Percentiles rank a stretch among this genome's conserved stretches.
These are phyloP conservation scores for Ceratocystis alfenasii DNA, from an alignment of 2,329 filamentous ascomycete species.

Conservation along the genomic window DNA sequence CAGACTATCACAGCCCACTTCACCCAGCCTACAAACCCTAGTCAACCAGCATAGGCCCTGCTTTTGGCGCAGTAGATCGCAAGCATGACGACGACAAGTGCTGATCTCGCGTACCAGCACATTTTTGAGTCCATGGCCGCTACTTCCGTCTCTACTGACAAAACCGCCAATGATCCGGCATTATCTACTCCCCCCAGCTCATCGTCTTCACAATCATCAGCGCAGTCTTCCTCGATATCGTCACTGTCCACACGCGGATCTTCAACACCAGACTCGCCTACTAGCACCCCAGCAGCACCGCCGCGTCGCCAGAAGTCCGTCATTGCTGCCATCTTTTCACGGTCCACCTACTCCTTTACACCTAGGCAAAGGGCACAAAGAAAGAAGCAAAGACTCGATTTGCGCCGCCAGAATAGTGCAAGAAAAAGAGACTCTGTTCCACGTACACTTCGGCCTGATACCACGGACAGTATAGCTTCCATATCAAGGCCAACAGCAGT, in stretches of 20 bases:
- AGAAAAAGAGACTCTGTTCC: neutral
- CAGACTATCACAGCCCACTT: neutral
- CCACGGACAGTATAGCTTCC: neutral
- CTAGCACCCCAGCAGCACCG: slow-evolving; percentile 11
- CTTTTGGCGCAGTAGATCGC: slow-evolving; percentile 8
- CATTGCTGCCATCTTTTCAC: slow-evolving; percentile 20
- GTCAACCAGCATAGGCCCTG: neutral
- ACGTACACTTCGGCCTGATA: neutral
- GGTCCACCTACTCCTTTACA: slow-evolving; percentile 13
- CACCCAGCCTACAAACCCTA: neutral
- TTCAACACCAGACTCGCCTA: slow-evolving; percentile 12
- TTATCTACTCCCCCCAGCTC: slow-evolving; percentile 4
- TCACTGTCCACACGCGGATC: slow-evolving; percentile 13
- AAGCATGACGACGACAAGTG: slow-evolving; percentile 17
- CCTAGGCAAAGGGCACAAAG: slow-evolving; percentile 11
- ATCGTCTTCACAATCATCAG: slow-evolving; percentile 12
- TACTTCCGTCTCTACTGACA: neutral
- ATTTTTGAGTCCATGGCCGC: slow-evolving; percentile 13
- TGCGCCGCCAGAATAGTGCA: neutral
- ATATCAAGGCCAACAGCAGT: neutral
- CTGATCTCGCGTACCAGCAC: slow-evolving; percentile 20
- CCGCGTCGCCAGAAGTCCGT: slow-evolving; percentile 14
- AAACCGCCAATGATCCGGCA: neutral
- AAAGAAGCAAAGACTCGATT: slow-evolving; percentile 11
- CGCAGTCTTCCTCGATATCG: slow-evolving; percentile 2